These are phyloP conservation scores for Tulasnella sp. DNA, from an alignment of 768 basidiomycete genomes.

Conservation along the genomic window DNA sequence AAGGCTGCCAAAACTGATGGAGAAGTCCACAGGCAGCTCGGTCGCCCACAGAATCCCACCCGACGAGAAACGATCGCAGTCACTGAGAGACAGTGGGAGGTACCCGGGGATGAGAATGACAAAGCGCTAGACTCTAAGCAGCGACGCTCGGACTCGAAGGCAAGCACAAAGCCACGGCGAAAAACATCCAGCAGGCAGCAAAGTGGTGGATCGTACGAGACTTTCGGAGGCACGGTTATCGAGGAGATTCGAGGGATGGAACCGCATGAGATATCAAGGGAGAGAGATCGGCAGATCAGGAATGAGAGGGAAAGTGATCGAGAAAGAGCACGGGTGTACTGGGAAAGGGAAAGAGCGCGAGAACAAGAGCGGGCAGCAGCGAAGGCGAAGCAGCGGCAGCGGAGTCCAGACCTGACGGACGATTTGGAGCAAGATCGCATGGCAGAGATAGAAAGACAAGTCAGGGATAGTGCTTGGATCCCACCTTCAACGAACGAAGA, in stretches of 20 bases:
- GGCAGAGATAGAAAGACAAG: constrained; percentile 4
- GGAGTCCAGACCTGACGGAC: background rate
- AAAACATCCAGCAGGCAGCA: constrained; percentile 7
- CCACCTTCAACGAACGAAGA: background rate
- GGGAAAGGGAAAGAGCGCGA: constrained; percentile 1
- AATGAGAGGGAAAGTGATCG: constrained; percentile 5
- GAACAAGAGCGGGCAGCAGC: background rate
- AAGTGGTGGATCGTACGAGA: background rate
- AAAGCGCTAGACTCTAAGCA: background rate
- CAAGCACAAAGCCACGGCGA: background rate
- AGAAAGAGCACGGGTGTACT: background rate
- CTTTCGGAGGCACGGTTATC: background rate
- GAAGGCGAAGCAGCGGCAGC: background rate
- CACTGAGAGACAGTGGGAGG: constrained; percentile 4
- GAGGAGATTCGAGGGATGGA: background rate
- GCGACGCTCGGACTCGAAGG: background rate
- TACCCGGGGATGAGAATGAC: background rate
- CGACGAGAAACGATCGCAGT: constrained; percentile 12
- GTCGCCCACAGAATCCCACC: background rate
- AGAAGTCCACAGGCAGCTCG: background rate
- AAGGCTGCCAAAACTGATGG: no score
- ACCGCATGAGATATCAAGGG: background rate
- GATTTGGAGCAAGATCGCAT: background rate
- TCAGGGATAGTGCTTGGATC: background rate
- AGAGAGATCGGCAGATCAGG: constrained; percentile 3